Evolutionary conservation across 1,139 yeast genomes (phyloP), one percentile per base, ranked within the genome.

Genomic region (Taphrina flavorubra): DNA sequence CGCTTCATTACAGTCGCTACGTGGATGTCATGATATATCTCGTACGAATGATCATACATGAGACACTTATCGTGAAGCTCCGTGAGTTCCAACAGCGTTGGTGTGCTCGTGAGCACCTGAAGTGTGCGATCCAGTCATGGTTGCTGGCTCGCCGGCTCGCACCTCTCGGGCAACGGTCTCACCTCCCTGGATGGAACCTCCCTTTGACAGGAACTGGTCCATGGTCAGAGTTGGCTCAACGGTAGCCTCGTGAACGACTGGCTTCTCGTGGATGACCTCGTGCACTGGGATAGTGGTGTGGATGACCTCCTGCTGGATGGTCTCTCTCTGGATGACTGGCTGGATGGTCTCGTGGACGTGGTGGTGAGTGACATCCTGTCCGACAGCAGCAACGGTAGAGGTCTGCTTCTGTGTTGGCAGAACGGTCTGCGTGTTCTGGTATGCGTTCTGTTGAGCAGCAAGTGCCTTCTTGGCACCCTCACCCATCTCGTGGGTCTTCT

Each of bases 271-370:
- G 36, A 65, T 57, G 47, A 58, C 63, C 51, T 65, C 68, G 63
- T 65, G 68, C 34, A 65, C 57, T 18, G 68, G 68, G 58, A 57
- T 51, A 39, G 68, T 65, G 63, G 63, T 57, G 58, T 65, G 63
- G 63, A 65, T 57, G 46, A 46, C 57, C 63, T 65, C 63, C 51
- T 57, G 53, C 68, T 65, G 68, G 63, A 65, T 20, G 34, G 51
- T 42, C 64, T 65, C 68, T 18, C 68, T 51, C 63, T 65, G 63
- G 53, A 65, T 65, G 44, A 65, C 68, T n/a, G 68, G 68, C 64
- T 65, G 68, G 37, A 65, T 57, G 44, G 63, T 58, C 68, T 65
- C 68, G 63, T 65, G 68, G 5, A 65, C 68, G 68, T 65, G 68
- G 68, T 65, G 68, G 68, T 65, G 68, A 16, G 63, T 56, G 44